Conservation (phyloP, 2,329 filamentous ascomycete genomes). For the Endocalyx cinctus region DNA sequence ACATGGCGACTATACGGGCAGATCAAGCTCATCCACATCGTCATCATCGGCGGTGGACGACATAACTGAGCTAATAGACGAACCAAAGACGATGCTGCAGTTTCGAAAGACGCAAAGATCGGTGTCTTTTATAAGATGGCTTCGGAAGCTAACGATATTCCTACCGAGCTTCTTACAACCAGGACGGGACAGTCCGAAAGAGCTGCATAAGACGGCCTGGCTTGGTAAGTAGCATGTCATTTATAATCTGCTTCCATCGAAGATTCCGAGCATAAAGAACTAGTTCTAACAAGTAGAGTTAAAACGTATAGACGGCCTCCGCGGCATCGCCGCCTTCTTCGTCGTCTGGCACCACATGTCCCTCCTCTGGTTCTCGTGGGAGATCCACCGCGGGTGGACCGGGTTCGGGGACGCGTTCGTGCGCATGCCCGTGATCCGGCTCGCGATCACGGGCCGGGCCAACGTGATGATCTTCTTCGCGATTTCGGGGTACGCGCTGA, state of each 20-base stretch:
- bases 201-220: slow-evolving; percentile 22
- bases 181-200: neutral
- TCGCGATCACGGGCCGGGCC: slow-evolving; percentile 29
- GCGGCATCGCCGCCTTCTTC: slow-evolving; percentile 51
- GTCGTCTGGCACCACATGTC: slow-evolving; percentile 47
- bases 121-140: no score
- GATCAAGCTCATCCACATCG: no score
- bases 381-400: slow-evolving; percentile 23
- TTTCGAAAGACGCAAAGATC: slow-evolving; percentile 1
- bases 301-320: slow-evolving; percentile 39
- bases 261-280: no score
- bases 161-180: slow-evolving; percentile 16
- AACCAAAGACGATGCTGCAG: no score
- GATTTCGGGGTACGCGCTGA: slow-evolving; percentile 36
- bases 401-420: slow-evolving; percentile 15
- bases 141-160: slow-evolving; percentile 9
- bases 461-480: slow-evolving; percentile 39
- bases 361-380: slow-evolving; percentile 25
- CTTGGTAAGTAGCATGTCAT: slow-evolving; percentile 13
- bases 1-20: no score
- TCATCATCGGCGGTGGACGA: no score
- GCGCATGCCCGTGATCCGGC: slow-evolving; percentile 33
- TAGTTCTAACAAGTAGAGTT: no score
- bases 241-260: neutral
- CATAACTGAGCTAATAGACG: no score